Evolutionary conservation across 2,329 filamentous ascomycete genomes (phyloP).

Genomic region (Capronia coronata): DNA sequence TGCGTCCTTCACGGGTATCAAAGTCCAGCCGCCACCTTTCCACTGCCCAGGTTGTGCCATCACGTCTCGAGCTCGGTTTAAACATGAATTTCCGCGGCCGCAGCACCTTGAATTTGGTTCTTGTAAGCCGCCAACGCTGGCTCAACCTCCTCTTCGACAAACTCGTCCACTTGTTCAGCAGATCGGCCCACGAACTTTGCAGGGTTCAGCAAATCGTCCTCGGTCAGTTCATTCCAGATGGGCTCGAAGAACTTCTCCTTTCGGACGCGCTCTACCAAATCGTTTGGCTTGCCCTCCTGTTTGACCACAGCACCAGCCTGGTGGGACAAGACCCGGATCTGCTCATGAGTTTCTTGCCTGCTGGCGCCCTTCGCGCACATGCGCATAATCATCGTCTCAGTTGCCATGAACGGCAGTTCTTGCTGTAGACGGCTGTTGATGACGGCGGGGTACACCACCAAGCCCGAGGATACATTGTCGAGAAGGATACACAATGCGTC

Average conservation of each 20-base stretch:
- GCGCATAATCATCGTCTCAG: slow-evolving; percentile 68
- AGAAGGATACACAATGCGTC: slow-evolving; percentile 61
- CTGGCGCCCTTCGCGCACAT: slow-evolving; percentile 63
- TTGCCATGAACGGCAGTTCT: slow-evolving; percentile 84
- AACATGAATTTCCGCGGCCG: slow-evolving; percentile 39
- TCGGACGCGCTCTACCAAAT: slow-evolving; percentile 72
- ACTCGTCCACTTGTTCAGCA: slow-evolving; percentile 50
- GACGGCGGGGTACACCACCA: slow-evolving; percentile 71
- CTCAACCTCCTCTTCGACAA: slow-evolving; percentile 46
- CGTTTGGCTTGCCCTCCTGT: slow-evolving; percentile 67
- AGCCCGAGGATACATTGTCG: slow-evolving; percentile 61
- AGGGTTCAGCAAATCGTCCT: slow-evolving; percentile 60
- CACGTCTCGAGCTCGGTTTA: slow-evolving; percentile 24
- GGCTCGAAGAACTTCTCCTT: slow-evolving; percentile 65
- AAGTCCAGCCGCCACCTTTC: background rate
- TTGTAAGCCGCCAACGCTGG: slow-evolving; percentile 45
- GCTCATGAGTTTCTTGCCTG: slow-evolving; percentile 77
- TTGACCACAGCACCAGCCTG: slow-evolving; percentile 67
- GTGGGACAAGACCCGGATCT: slow-evolving; percentile 76
- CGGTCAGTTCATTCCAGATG: slow-evolving; percentile 57
- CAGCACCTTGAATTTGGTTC: slow-evolving; percentile 33
- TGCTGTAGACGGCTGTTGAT: slow-evolving; percentile 62
- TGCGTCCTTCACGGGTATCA: too few species aligned
- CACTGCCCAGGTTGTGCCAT: background rate
- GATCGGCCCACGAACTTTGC: slow-evolving; percentile 53